Evolutionary conservation across 2,329 filamentous ascomycete genomes (phyloP), one percentile per base, ranked within the genome.

Genomic region (Botrytis pseudocinerea): DNA sequence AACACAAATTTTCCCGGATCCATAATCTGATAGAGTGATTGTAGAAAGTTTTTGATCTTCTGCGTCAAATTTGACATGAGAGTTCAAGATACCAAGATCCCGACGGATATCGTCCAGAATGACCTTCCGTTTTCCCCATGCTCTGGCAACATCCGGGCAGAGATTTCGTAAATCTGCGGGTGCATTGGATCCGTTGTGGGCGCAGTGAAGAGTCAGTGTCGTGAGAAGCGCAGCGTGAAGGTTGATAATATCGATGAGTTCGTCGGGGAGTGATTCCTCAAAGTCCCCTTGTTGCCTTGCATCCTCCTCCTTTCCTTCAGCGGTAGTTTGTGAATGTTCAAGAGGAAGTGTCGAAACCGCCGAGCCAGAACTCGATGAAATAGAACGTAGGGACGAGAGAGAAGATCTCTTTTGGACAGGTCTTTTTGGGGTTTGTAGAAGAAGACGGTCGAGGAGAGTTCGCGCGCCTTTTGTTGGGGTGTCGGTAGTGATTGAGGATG

Each of bases 61-160:
- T 6, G 83, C 81, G 63, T 84, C 83, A 46, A 74, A 69, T 25
- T 54, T 44, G 28, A 76, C 74, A 51, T 71, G 69, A 12, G 69
- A 68, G 73, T 81, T 82, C 78, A 91, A 85, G n/a, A 94, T 82
- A 66, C 90, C 91, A 35, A 95, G 82, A 75, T 91, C 88, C 74
- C 88, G 85, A 75, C 89, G 89, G 65, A 94, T 84, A 78, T 95
- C 92, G 59, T 89, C 87, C 0, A 87, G 82, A 0, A 85, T 87
- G 25, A 94, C 91, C 73, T 86, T 85, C 46, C 91, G 87, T 82
- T 92, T 93, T 74, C 91, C 91, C 92, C 92, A 95, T 54, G 90
- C 84, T 76, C 89, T 87, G 20, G 91, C 88, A 59, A 93, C 85
- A 73, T 89, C 86, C 16, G 89, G 89, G 48, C 87, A 85, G 51